Evolutionary conservation across 2,329 filamentous ascomycete species (phyloP).

Genomic region (Monosporascus sp.): DNA sequence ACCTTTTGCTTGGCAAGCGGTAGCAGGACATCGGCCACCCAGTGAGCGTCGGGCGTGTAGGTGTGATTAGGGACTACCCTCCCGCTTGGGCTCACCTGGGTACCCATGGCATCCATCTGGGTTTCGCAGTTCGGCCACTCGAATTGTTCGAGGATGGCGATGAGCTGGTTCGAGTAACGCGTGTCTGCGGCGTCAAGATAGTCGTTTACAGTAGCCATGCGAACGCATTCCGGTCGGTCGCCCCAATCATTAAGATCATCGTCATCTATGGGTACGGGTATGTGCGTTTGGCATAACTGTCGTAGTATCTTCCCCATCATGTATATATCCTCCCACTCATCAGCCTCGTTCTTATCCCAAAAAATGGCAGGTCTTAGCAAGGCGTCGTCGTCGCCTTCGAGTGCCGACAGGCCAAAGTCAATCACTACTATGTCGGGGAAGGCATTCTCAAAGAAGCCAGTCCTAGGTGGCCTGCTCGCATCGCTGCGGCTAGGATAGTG

Average conservation of each 20-base stretch:
- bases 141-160: neutral
- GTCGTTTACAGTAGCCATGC: neutral
- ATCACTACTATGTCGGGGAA: neutral
- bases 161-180: neutral
- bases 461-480: neutral
- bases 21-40: neutral
- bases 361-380: neutral
- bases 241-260: neutral
- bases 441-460: neutral
- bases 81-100: neutral
- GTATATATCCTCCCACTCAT: conserved; percentile 1
- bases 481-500: neutral
- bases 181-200: neutral
- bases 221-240: neutral
- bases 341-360: neutral
- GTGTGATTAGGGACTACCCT: neutral
- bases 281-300: neutral
- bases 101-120: neutral
- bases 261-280: neutral
- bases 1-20: neutral
- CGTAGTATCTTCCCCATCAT: neutral
- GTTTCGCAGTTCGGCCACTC: neutral
- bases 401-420: neutral
- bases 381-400: neutral
- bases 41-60: neutral